phyloP scores from a whole-genome alignment of 2,329 filamentous ascomycete species.

The Trichoderma harzianum region DNA sequence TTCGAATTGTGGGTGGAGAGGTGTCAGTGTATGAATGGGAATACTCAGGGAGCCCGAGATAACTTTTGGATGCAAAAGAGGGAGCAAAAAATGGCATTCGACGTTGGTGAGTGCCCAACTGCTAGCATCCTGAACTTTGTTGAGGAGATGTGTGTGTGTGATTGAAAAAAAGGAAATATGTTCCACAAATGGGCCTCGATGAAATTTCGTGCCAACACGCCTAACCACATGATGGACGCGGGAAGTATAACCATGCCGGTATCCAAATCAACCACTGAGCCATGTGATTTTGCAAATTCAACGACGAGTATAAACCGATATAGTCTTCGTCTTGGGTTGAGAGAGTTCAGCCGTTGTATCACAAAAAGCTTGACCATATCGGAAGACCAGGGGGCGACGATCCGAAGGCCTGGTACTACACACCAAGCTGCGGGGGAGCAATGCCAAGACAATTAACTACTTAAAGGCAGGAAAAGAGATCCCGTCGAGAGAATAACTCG shows the following conservation, averaged over 20 bases:
- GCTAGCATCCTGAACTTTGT: neutral
- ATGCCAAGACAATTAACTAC: neutral
- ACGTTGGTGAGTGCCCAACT: neutral
- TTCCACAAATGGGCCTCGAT: neutral
- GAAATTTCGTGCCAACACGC: neutral
- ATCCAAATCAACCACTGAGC: neutral
- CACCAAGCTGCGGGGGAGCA: neutral
- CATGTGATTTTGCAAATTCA: neutral
- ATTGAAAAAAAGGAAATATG: neutral
- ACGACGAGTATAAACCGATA: neutral
- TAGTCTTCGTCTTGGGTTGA: neutral
- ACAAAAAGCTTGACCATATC: neutral
- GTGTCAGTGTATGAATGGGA: neutral
- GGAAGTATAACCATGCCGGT: neutral
- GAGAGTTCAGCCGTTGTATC: neutral
- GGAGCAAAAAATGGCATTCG: neutral
- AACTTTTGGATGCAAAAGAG: neutral
- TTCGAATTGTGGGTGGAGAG: neutral
- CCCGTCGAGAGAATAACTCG: neutral
- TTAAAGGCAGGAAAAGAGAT: neutral
- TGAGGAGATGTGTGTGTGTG: neutral
- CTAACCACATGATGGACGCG: neutral
- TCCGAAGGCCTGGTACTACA: conserved; percentile 8
- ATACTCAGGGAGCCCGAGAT: neutral
- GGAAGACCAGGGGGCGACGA: neutral